Evolutionary conservation across 2,329 filamentous ascomycete genomes (phyloP).

Genomic region (Diaporthe ampelina): DNA sequence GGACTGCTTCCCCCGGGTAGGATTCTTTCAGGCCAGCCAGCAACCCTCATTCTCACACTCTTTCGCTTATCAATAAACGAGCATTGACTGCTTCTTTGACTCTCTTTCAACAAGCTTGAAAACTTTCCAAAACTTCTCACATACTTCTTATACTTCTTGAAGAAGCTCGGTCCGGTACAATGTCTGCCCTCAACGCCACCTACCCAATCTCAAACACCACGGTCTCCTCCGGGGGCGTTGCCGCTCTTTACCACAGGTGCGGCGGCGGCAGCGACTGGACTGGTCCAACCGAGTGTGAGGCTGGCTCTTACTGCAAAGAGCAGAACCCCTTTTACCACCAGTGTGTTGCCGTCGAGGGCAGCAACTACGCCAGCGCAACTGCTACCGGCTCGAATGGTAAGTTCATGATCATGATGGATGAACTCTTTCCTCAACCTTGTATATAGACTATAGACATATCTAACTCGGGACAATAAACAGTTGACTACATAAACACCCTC

Average conservation of each 20-base stretch:
- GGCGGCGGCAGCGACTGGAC: constrained; percentile 22
- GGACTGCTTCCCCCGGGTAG: background rate
- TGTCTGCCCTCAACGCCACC: constrained; percentile 22
- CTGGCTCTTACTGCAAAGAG: constrained; percentile 9
- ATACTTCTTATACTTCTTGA: background rate
- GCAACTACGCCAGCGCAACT: background rate
- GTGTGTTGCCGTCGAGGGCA: background rate
- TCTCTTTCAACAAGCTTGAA: constrained; percentile 18
- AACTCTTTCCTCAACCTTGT: background rate
- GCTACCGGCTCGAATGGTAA: constrained; percentile 11
- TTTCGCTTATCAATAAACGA: background rate
- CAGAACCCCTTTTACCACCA: constrained; percentile 12
- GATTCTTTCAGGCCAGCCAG: background rate
- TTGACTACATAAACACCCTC: constrained; percentile 18
- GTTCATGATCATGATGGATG: background rate
- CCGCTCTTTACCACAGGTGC: constrained; percentile 1
- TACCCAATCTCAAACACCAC: constrained; percentile 10
- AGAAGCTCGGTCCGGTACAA: background rate
- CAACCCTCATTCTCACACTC: background rate
- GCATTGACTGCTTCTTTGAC: constrained; percentile 24
- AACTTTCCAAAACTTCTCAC: background rate
- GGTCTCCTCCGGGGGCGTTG: constrained; percentile 5
- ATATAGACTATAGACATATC: too few relatives aligned
- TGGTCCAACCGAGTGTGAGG: background rate
- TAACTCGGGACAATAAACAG: background rate